These are phyloP conservation scores for Calonectria hongkongensis DNA, from an alignment of 2,329 filamentous ascomycete species.

Conservation along the genomic window DNA sequence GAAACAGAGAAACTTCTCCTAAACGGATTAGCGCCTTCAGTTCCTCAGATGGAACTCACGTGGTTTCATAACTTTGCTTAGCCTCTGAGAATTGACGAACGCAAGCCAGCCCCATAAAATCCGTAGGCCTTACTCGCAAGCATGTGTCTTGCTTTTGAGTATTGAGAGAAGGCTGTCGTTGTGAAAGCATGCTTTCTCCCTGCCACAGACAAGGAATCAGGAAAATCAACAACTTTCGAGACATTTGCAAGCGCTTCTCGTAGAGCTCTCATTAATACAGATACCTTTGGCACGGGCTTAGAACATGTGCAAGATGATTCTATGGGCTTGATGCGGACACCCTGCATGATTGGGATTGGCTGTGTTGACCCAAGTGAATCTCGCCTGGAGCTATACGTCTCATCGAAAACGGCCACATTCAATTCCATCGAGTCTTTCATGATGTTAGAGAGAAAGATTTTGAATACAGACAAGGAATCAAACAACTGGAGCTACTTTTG, in stretches of 20 bases:
- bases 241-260: neutral
- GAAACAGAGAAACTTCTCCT: neutral
- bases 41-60: neutral
- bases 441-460: neutral
- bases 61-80: neutral
- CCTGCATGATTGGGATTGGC: neutral
- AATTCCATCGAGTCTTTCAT: neutral
- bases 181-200: neutral
- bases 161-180: neutral
- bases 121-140: neutral
- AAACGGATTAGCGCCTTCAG: neutral
- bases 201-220: neutral
- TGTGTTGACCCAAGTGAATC: neutral
- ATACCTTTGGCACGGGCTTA: neutral
- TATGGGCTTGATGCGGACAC: neutral
- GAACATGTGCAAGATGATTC: neutral
- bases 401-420: neutral
- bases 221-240: neutral
- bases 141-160: conserved; percentile 4
- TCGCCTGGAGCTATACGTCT: neutral
- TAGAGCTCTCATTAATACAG: neutral
- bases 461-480: neutral
- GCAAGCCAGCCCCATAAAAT: neutral
- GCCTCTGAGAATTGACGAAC: neutral
- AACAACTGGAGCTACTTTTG: neutral